phyloP scores from a whole-genome alignment of 306 rosid genomes.

The Bauhinia variegata region DNA sequence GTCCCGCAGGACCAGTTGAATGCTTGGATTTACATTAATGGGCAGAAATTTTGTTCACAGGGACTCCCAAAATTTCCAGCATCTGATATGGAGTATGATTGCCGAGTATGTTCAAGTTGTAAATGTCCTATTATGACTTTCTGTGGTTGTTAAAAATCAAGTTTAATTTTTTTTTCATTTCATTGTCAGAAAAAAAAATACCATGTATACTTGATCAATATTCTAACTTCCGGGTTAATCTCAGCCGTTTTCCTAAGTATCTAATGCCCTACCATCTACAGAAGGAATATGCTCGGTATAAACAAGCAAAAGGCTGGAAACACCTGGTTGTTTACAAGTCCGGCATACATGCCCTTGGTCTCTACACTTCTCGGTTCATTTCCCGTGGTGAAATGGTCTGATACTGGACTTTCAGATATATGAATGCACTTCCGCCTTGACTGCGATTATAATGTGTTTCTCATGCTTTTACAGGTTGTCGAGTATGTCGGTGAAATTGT shows the following conservation, averaged over 20 bases:
- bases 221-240: conserved; percentile 1
- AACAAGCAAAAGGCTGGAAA: conserved; percentile 62
- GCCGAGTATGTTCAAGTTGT: conserved; percentile 59
- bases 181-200: conserved; percentile 2
- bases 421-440: not conserved
- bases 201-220: not conserved
- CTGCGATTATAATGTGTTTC: conserved; percentile 21
- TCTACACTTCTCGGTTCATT: conserved; percentile 72
- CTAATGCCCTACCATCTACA: conserved; percentile 36
- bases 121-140: conserved; percentile 11
- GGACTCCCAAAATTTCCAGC: conserved; percentile 48
- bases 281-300: conserved; percentile 68
- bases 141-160: conserved; percentile 15
- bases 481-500: conserved; percentile 81
- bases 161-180: conserved; percentile 19
- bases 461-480: conserved; percentile 58
- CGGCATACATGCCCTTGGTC: conserved; percentile 80
- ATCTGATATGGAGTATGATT: conserved; percentile 56
- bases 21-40: conserved; percentile 74
- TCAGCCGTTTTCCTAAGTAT: conserved; percentile 25
- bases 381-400: conserved; percentile 68
- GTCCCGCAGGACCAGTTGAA: conserved; percentile 75
- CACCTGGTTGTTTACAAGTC: conserved; percentile 74
- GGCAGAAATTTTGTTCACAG: conserved; percentile 48
- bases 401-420: conserved; percentile 13